Conservation (phyloP, 208 protist genomes). For the Trypanosoma brucei region DNA sequence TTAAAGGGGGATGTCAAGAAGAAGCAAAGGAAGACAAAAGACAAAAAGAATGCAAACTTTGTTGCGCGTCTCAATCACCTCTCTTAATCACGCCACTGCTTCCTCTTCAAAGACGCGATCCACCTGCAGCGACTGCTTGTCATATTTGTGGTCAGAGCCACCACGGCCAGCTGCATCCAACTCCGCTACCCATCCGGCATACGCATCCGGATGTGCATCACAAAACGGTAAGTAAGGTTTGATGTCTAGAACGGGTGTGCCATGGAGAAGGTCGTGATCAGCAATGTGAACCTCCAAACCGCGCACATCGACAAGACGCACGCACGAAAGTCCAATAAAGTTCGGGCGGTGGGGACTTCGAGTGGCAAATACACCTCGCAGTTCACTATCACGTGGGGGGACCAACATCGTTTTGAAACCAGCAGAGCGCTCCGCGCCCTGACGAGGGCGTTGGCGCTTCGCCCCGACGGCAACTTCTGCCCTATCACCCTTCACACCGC, state of each 20-base stretch:
- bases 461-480: slow-evolving; percentile 19
- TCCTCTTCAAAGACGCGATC: slow-evolving; percentile 47
- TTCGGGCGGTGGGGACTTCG: slow-evolving; percentile 90
- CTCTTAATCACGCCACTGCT: background rate
- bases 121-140: slow-evolving; percentile 43
- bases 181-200: slow-evolving; percentile 77
- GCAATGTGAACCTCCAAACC: slow-evolving; percentile 82
- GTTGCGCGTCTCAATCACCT: too few relatives aligned
- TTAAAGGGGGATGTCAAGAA: too few relatives aligned
- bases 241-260: slow-evolving; percentile 95
- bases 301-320: slow-evolving; percentile 74
- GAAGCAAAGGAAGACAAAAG: too few relatives aligned
- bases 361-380: slow-evolving; percentile 88
- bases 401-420: slow-evolving; percentile 87
- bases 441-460: slow-evolving; percentile 28
- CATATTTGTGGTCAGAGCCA: slow-evolving; percentile 75
- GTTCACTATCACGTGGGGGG: slow-evolving; percentile 73
- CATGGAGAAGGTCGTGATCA: slow-evolving; percentile 93
- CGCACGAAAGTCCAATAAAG: slow-evolving; percentile 87
- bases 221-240: slow-evolving; percentile 94
- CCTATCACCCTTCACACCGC: background rate
- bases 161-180: slow-evolving; percentile 61
- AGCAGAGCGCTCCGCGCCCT: slow-evolving; percentile 44
- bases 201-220: slow-evolving; percentile 74
- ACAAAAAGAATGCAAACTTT: too few relatives aligned